Evolutionary conservation across 2,329 filamentous ascomycete genomes (phyloP), one percentile per base, ranked within the genome.

Genomic region (Phaeosphaeria sp.): DNA sequence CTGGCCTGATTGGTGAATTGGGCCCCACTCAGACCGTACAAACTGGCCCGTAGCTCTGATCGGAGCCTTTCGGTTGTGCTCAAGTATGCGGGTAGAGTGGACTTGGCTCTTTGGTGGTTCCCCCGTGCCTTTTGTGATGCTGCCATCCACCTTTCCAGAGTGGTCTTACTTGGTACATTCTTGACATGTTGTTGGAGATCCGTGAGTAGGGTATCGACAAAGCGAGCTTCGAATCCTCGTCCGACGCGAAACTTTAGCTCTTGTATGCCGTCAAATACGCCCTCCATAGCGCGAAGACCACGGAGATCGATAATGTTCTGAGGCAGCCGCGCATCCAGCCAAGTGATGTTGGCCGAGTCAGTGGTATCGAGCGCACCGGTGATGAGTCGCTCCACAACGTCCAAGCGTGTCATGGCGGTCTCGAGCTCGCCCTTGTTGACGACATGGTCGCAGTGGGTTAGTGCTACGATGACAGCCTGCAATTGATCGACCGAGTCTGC

Each of bases 361-460:
- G 65, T 64, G 15, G 67, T 69, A 62, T 85, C 82, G 13, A 82
- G 74, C 59, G 91, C 87, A 13, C 95, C 95, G 18, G 90, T 85
- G 58, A 97, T 92, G 23, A 98, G 82, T 54, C 84, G 85, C 68
- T 97, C 93, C 4, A 97, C 82, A 3, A 85, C 82, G 63, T 93
- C 90, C 60, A 99, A 90, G 48, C 86, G 85, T 65, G 90, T 85
- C 39, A 97, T 84, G 6, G 93, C 94, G 62, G 88, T 84, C 55
- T 97, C 91, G 10, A 96, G 86, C 39, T 94, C 85, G n/a, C 92
- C 93, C 20, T 85, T 85, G 57, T 97, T 92, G 1, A 98, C 91
- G 30, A 94, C 79, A 25, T 87, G 83, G 74, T 98, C 94, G 68
- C 93, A 97, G 25, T 82, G 83, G 3, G 86, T 86, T 2, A 97